Percentiles rank a stretch among this genome's conserved stretches.
phyloP scores from a whole-genome alignment of 169 alveolate genomes.

The Plasmodium sp. region DNA sequence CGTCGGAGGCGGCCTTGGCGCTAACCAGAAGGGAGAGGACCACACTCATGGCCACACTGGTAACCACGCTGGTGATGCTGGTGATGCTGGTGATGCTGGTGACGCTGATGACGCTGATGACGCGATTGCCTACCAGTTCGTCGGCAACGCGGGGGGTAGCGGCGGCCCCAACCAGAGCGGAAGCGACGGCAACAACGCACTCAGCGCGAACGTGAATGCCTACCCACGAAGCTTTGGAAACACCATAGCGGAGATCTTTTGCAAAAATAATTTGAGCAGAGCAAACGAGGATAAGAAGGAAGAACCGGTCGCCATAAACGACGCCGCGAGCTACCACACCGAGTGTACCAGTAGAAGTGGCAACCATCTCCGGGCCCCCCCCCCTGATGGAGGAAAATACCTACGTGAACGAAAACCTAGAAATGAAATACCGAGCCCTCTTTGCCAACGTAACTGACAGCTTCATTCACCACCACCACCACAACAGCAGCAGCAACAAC shows the following conservation, averaged over 20 bases:
- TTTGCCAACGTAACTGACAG: background rate
- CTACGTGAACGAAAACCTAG: background rate
- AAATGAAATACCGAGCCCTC: background rate
- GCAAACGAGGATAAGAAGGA: slow-evolving; percentile 5
- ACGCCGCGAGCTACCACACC: background rate
- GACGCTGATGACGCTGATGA: slow-evolving; percentile 6
- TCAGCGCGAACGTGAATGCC: background rate
- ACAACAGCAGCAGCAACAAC: no score
- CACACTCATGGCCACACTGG: background rate
- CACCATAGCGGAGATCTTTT: slow-evolving; percentile 4
- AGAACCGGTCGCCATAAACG: background rate
- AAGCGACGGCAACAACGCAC: background rate
- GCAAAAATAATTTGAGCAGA: slow-evolving; percentile 12
- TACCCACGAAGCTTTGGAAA: slow-evolving; percentile 5
- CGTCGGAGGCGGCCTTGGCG: background rate
- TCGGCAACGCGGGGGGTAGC: background rate
- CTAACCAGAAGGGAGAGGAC: background rate
- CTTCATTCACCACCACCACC: background rate
- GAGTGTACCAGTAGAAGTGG: background rate
- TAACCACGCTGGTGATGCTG: background rate
- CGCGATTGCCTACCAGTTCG: background rate
- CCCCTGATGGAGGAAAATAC: background rate
- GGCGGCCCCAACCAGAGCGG: no score
- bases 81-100: slow-evolving; percentile 4
- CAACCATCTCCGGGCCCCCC: background rate